Percentiles rank a stretch among this genome's conserved stretches.
phyloP scores from a whole-genome alignment of 768 basidiomycete genomes.

The Lentinula raphanica region DNA sequence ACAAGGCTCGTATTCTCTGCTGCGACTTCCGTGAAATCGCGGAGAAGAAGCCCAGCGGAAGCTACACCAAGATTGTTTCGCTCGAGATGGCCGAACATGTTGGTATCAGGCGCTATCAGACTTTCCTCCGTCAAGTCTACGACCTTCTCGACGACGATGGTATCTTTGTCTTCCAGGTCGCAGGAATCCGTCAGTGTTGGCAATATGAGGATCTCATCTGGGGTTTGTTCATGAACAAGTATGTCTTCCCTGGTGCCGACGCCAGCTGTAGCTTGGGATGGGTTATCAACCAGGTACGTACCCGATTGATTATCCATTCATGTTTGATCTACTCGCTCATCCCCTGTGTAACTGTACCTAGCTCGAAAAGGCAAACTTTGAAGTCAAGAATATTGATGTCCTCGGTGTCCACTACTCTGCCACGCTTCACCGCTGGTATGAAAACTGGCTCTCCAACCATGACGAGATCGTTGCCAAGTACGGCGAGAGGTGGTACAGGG shows the following conservation, averaged over 20 bases:
- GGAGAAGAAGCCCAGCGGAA: constrained; percentile 47
- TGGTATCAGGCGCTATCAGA: constrained; percentile 85
- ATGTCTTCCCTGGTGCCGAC: constrained; percentile 98
- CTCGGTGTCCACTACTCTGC: constrained; percentile 97
- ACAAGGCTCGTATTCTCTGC: constrained; percentile 86
- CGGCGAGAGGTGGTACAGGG: constrained; percentile 89
- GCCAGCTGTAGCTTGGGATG: constrained; percentile 93
- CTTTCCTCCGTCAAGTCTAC: constrained; percentile 90
- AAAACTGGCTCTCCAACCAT: constrained; percentile 94
- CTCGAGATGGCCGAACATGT: constrained; percentile 99
- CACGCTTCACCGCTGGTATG: constrained; percentile 88
- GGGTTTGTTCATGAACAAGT: constrained; percentile 98
- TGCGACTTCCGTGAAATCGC: constrained; percentile 92
- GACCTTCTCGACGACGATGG: constrained; percentile 93
- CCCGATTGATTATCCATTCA: neutral
- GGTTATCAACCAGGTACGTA: constrained; percentile 63
- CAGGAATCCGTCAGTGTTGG: constrained; percentile 93
- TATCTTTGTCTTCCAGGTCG: constrained; percentile 93
- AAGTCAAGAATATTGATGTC: constrained; percentile 94
- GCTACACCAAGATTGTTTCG: constrained; percentile 90
- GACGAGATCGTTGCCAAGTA: constrained; percentile 86
- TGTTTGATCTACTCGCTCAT: neutral
- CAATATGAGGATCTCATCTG: constrained; percentile 98
- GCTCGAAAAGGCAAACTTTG: constrained; percentile 89
- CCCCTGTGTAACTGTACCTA: too few species aligned